A percentile compares a stretch with the other conserved stretches of the same genome.
phyloP scores from a whole-genome alignment of 495 filamentous ascomycete genomes.

The Pseudomonodictys pantanalensis region DNA sequence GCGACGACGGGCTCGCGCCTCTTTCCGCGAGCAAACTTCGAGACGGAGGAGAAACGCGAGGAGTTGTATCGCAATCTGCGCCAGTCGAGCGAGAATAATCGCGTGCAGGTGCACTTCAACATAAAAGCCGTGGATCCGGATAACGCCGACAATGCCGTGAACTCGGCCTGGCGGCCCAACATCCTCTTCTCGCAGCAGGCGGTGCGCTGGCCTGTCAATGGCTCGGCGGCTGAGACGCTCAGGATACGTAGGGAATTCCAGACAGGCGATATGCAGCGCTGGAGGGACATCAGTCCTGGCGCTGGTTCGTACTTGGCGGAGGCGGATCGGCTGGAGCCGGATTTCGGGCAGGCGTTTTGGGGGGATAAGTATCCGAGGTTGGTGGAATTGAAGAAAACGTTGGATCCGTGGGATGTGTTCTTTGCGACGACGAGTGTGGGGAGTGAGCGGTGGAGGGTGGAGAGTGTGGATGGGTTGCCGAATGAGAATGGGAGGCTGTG shows the following conservation, averaged over 20 bases:
- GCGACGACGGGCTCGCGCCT: slow-evolving; percentile 19
- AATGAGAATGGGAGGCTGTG: slow-evolving; percentile 31
- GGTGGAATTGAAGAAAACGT: slow-evolving; percentile 14
- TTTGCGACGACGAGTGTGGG: slow-evolving; percentile 26
- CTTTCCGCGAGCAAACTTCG: slow-evolving; percentile 27
- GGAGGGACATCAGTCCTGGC: slow-evolving; percentile 29
- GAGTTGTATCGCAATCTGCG: slow-evolving; percentile 19
- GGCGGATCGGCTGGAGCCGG: slow-evolving; percentile 27
- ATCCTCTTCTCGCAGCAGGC: slow-evolving; percentile 25
- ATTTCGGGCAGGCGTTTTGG: slow-evolving; percentile 28
- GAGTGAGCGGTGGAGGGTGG: slow-evolving; percentile 27
- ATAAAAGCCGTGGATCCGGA: slow-evolving; percentile 25
- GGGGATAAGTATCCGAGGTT: slow-evolving; percentile 25
- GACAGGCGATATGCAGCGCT: slow-evolving; percentile 23
- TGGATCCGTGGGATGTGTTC: slow-evolving; percentile 25
- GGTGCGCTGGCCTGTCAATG: slow-evolving; percentile 26
- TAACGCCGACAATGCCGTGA: slow-evolving; percentile 31
- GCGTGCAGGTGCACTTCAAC: slow-evolving; percentile 28
- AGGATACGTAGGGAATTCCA: slow-evolving; percentile 20
- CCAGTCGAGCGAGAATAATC: slow-evolving; percentile 20
- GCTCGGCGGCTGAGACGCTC: slow-evolving; percentile 13
- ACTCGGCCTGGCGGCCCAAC: slow-evolving; percentile 30
- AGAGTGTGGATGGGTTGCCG: slow-evolving; percentile 24
- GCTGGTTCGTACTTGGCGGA: slow-evolving; percentile 29
- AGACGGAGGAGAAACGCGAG: slow-evolving; percentile 22